Evolutionary conservation across 1,284 basidiomycete genomes (phyloP).

Genomic region (Spongispora temasekensis): DNA sequence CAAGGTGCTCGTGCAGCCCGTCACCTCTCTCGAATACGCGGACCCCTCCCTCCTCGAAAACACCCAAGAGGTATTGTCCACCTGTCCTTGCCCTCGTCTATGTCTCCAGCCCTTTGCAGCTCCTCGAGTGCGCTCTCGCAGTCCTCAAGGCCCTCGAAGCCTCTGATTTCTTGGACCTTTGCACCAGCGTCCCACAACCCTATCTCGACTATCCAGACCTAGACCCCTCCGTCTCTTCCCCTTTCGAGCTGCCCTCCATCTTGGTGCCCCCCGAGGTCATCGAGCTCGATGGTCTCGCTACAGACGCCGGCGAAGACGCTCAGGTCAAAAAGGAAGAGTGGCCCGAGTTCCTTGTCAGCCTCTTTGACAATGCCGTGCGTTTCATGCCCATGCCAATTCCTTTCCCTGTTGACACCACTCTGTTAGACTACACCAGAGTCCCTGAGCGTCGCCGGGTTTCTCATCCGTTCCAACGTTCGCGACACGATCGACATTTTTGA

Average conservation of each 20-base stretch:
- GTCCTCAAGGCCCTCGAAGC: slow-evolving; percentile 56
- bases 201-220: slow-evolving; percentile 54
- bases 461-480: slow-evolving; percentile 74
- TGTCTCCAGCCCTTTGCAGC: slow-evolving; percentile 39
- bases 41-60: slow-evolving; percentile 45
- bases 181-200: slow-evolving; percentile 66
- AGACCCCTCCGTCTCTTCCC: slow-evolving; percentile 44
- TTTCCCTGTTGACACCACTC: slow-evolving; percentile 8
- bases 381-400: neutral
- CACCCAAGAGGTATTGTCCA: slow-evolving; percentile 56
- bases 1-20: slow-evolving; percentile 65
- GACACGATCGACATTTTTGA: slow-evolving; percentile 93
- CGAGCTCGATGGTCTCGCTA: slow-evolving; percentile 69
- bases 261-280: slow-evolving; percentile 88
- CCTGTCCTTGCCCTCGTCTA: neutral
- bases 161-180: slow-evolving; percentile 55
- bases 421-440: slow-evolving; percentile 75
- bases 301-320: slow-evolving; percentile 62
- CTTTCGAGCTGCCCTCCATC: slow-evolving; percentile 75
- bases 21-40: slow-evolving; percentile 47
- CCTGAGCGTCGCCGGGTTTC: slow-evolving; percentile 74
- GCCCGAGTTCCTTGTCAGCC: slow-evolving; percentile 66
- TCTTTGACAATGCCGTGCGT: slow-evolving; percentile 83
- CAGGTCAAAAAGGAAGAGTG: slow-evolving; percentile 77
- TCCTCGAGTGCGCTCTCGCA: slow-evolving; percentile 62